Evolutionary conservation across 2,329 filamentous ascomycete genomes (phyloP), one percentile per base, ranked within the genome.

Genomic region (Aspergillus sp.): DNA sequence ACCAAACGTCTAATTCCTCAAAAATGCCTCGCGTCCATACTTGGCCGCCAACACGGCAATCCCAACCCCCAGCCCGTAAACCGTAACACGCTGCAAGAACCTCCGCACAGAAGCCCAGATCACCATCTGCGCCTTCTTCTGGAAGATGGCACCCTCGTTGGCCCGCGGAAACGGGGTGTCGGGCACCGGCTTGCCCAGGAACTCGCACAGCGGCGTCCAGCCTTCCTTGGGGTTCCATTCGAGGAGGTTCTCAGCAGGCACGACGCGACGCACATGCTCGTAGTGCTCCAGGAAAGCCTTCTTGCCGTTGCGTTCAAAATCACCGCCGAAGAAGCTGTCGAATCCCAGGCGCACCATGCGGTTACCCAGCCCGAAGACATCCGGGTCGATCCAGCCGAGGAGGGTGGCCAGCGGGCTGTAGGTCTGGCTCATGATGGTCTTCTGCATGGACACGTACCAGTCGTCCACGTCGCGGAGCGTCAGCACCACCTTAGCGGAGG

Each of bases 161-260:
- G 65, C 54, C 22, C 65, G 61, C 2, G 75, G 73, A 63, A 80
- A 79, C 2, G 71, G 61, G 42, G 66, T 65, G 18, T 69, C 58
- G 1, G 78, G 76, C 3, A 75, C 65, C 6, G 71, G 64, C 39
- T 73, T 75, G 0, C 69, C 73, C 46, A 80, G 54, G 53, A 80
- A 79, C 57, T 71, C 61, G 62, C 79, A 82, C 24, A 83, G 66
- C 10, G 77, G 76, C 39, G 69, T 72, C 80, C 80, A 82, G 0
- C 78, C 79, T 39, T 80, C 74, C 32, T 71, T 57, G 1, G 71
- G 61, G 52, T 68, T 57, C 50, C 64, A 76, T 56, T 75, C 71
- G 39, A 73, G 57, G 32, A 74, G 47, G 14, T 63, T 60, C 18
- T 69, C 64, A 14, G 55, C 50, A 5, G 68, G 59, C n/a, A 71